A percentile compares a stretch with the other conserved stretches of the same genome.
These are phyloP conservation scores for Candida montana DNA, from an alignment of 805 yeast species.

Conservation along the genomic window DNA sequence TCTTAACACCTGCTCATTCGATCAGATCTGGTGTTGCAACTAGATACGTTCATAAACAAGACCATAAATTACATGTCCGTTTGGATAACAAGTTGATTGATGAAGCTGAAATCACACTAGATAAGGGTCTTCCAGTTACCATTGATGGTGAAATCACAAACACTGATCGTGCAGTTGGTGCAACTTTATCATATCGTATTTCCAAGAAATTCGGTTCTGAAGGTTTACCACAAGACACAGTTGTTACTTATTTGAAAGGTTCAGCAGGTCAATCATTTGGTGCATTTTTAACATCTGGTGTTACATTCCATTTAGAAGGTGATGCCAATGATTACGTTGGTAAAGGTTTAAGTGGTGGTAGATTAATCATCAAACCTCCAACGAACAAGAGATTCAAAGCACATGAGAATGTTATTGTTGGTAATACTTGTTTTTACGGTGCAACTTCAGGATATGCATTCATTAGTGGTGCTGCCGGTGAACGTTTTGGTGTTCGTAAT, in stretches of 20 bases:
- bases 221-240: conserved; percentile 93
- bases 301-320: conserved; percentile 92
- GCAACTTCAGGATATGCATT: conserved; percentile 94
- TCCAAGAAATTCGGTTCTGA: conserved; percentile 90
- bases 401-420: conserved; percentile 93
- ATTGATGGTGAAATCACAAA: conserved; percentile 90
- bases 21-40: conserved; percentile 97
- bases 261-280: conserved; percentile 99
- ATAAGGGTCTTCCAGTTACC: conserved; percentile 92
- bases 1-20: conserved; percentile 93
- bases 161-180: conserved; percentile 94
- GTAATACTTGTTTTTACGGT: conserved; percentile 97
- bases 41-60: conserved; percentile 86
- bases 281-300: conserved; percentile 94
- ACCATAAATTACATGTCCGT: conserved; percentile 88
- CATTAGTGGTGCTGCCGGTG: conserved; percentile 96
- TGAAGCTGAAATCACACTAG: conserved; percentile 92
- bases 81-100: conserved; percentile 93
- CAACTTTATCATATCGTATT: conserved; percentile 89
- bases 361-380: conserved; percentile 89
- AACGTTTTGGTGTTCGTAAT: conserved; percentile 96
- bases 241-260: conserved; percentile 86
- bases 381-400: conserved; percentile 78
- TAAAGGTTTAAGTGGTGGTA: conserved; percentile 95
- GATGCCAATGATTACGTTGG: conserved; percentile 98